phyloP scores from a whole-genome alignment of 1,139 yeast genomes.

The Yamadazyma siamensis region DNA sequence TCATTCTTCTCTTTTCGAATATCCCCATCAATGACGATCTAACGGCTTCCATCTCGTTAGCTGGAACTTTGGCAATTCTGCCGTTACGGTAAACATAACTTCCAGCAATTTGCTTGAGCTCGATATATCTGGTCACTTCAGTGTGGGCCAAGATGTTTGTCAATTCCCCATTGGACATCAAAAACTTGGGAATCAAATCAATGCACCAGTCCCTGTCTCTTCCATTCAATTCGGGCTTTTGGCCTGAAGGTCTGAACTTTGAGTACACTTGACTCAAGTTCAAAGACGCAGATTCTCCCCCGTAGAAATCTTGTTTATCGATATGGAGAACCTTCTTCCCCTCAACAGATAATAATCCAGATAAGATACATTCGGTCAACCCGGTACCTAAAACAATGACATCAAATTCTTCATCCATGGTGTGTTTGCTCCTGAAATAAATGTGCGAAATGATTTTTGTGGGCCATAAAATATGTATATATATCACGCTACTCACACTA shows the following conservation, averaged over 20 bases:
- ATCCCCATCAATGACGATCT: constrained; percentile 92
- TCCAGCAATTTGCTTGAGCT: constrained; percentile 93
- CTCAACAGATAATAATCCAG: constrained; percentile 92
- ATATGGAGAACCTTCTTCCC: constrained; percentile 89
- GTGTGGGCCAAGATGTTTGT: constrained; percentile 94
- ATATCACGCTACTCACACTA: too few relatives aligned
- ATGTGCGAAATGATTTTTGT: too few relatives aligned
- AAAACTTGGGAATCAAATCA: constrained; percentile 92
- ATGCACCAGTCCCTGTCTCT: constrained; percentile 98
- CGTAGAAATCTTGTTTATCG: constrained; percentile 95
- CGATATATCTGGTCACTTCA: constrained; percentile 92
- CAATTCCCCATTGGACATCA: constrained; percentile 97
- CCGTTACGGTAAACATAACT: constrained; percentile 92
- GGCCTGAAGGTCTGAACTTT: constrained; percentile 67
- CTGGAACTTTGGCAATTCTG: constrained; percentile 90
- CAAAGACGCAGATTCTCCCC: constrained; percentile 74
- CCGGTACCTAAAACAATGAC: constrained; percentile 65
- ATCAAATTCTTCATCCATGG: constrained; percentile 95
- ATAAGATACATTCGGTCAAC: constrained; percentile 90
- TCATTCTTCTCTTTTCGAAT: constrained; percentile 94
- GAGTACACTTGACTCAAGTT: constrained; percentile 60
- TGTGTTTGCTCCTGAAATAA: neutral
- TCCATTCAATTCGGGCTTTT: constrained; percentile 74
- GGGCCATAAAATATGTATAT: too few relatives aligned
- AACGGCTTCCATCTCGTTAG: constrained; percentile 88